Evolutionary conservation across 2,329 filamentous ascomycete species (phyloP).

Genomic region (Akanthomyces dipterigenus): DNA sequence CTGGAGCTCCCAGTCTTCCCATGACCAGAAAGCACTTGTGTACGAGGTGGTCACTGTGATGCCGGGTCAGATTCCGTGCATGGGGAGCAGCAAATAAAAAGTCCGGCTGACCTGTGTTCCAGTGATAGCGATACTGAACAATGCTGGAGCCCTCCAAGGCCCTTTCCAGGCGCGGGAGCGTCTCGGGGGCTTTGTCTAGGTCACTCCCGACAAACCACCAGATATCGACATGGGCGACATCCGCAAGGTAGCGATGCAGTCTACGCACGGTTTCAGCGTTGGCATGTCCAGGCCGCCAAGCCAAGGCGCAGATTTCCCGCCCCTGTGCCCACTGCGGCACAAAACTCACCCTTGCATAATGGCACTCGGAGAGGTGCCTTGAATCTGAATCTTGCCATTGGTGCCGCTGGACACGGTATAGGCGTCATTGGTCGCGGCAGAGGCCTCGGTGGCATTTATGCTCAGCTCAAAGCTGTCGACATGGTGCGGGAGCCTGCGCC

Average conservation of each 20-base stretch:
- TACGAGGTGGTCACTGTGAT: slow-evolving; percentile 44
- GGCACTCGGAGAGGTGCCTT: slow-evolving; percentile 15
- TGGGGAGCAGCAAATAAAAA: neutral
- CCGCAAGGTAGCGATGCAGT: slow-evolving; percentile 16
- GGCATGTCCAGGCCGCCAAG: neutral
- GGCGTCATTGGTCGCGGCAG: slow-evolving; percentile 9
- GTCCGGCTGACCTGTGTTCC: slow-evolving; percentile 37
- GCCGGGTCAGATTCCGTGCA: neutral
- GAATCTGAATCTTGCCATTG: slow-evolving; percentile 15
- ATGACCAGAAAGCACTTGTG: slow-evolving; percentile 43
- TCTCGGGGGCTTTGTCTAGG: slow-evolving; percentile 14
- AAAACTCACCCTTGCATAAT: slow-evolving; percentile 13
- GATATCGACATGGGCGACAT: slow-evolving; percentile 16
- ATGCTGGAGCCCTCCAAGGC: slow-evolving; percentile 12
- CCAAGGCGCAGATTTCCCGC: neutral
- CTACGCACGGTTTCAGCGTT: neutral
- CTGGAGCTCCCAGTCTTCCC: slow-evolving; percentile 46
- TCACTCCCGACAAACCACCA: slow-evolving; percentile 17
- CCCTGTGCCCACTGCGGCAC: neutral
- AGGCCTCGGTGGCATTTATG: neutral
- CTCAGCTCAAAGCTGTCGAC: slow-evolving; percentile 14
- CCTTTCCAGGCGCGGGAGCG: slow-evolving; percentile 12
- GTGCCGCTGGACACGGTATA: slow-evolving; percentile 13
- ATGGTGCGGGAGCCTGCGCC: slow-evolving; percentile 16
- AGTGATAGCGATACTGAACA: slow-evolving; percentile 32